A percentile compares a stretch with the other conserved stretches of the same genome.
Conservation (phyloP, 768 basidiomycete genomes). For the Naematelia encephala region DNA sequence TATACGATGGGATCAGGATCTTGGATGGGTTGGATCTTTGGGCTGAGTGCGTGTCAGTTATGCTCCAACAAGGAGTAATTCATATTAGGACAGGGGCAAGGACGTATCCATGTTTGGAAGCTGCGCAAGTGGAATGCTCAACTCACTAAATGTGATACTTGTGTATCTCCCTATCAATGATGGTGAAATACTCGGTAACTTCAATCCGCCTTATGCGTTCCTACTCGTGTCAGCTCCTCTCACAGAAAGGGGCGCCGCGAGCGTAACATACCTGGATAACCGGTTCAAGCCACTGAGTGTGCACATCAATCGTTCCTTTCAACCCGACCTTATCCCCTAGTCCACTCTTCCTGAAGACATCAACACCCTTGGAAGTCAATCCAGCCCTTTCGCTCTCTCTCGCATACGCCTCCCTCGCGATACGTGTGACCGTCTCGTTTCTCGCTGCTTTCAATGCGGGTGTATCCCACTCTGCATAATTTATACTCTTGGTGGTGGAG, state of each 20-base stretch:
- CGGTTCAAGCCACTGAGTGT: constrained; percentile 39
- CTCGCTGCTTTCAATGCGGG: constrained; percentile 23
- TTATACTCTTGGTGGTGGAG: neutral
- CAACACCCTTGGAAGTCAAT: constrained; percentile 16
- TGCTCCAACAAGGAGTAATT: neutral
- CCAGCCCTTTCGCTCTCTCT: constrained; percentile 13
- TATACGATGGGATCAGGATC: constrained; percentile 45
- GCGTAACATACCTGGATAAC: constrained; percentile 43
- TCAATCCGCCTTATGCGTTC: constrained; percentile 41
- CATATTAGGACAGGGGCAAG: neutral
- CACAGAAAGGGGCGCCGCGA: neutral
- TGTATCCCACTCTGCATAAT: neutral
- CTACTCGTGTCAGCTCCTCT: constrained; percentile 14
- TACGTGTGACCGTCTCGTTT: constrained; percentile 19
- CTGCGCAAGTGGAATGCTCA: neutral
- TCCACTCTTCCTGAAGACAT: constrained; percentile 30
- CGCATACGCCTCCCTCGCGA: constrained; percentile 12
- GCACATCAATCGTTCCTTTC: constrained; percentile 37
- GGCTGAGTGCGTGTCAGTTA: constrained; percentile 28
- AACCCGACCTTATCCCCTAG: constrained; percentile 25
- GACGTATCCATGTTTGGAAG: neutral
- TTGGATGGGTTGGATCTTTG: constrained; percentile 46
- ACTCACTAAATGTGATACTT: constrained; percentile 48
- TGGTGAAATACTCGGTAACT: constrained; percentile 31
- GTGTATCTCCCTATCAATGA: constrained; percentile 45